Evolutionary conservation across 371 early-diverging fungal species (phyloP).

Genomic region (Lichtheimia hyalospora): DNA sequence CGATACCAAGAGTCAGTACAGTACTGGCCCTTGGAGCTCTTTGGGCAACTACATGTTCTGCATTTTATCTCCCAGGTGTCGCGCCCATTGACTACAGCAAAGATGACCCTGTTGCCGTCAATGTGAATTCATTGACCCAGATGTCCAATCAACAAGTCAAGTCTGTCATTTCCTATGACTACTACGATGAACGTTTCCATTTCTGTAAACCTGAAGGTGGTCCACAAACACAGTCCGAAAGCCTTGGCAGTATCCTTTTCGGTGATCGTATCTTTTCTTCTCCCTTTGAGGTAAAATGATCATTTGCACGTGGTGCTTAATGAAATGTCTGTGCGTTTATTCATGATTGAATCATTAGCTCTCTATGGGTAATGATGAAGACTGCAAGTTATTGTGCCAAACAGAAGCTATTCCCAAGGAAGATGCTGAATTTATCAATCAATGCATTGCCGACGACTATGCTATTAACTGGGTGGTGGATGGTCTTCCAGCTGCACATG

Average conservation of each 20-base stretch:
- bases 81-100: conserved; percentile 84
- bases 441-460: conserved; percentile 81
- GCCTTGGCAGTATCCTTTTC: conserved; percentile 89
- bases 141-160: conserved; percentile 61
- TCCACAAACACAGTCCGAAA: conserved; percentile 73
- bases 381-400: conserved; percentile 71
- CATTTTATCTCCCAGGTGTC: conserved; percentile 93
- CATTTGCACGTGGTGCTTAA: no score
- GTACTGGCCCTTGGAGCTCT: neutral
- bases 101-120: conserved; percentile 70
- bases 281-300: conserved; percentile 65
- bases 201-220: conserved; percentile 80
- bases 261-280: conserved; percentile 93
- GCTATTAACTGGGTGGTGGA: conserved; percentile 85
- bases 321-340: no score
- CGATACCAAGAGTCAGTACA: neutral
- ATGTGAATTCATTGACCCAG: conserved; percentile 88
- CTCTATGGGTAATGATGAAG: conserved; percentile 23
- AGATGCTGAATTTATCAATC: conserved; percentile 85
- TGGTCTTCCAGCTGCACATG: conserved; percentile 86
- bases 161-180: conserved; percentile 85
- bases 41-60: conserved; percentile 19
- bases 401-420: conserved; percentile 55
- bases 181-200: conserved; percentile 78
- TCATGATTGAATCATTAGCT: conserved; percentile 8